Evolutionary conservation across 2,329 filamentous ascomycete genomes (phyloP).

Genomic region (Coniochaeta sp.): DNA sequence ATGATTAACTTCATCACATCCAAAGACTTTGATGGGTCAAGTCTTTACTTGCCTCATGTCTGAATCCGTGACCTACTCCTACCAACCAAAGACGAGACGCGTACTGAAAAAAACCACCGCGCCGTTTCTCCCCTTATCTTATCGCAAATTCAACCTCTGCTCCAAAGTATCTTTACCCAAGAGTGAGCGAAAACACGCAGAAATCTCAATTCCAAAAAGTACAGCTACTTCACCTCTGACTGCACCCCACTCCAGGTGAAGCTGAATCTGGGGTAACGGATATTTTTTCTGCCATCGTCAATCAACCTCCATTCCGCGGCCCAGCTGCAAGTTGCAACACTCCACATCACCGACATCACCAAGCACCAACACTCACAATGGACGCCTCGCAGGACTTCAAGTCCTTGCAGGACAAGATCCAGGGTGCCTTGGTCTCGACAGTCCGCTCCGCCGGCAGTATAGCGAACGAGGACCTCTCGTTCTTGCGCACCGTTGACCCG

Average conservation of each 20-base stretch:
- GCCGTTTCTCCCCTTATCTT: no score
- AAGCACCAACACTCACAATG: slow-evolving; percentile 33
- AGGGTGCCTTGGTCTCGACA: slow-evolving; percentile 67
- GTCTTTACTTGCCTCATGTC: no score
- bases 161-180: no score
- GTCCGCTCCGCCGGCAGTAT: slow-evolving; percentile 71
- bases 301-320: neutral
- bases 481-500: slow-evolving; percentile 80
- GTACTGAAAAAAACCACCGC: no score
- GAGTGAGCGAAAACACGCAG: no score
- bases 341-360: neutral
- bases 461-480: slow-evolving; percentile 74
- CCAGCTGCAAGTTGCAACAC: neutral
- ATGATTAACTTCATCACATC: no score
- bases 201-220: no score
- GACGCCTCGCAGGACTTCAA: slow-evolving; percentile 65
- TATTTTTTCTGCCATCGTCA: neutral
- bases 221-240: no score
- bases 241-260: neutral
- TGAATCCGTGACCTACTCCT: no score
- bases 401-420: slow-evolving; percentile 67
- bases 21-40: no score
- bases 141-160: no score
- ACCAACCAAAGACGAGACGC: no score
- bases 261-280: neutral